These are phyloP conservation scores for Cyclostephanos tholiformis DNA, from an alignment of 108 stramenopile genomes.

Conservation along the genomic window DNA sequence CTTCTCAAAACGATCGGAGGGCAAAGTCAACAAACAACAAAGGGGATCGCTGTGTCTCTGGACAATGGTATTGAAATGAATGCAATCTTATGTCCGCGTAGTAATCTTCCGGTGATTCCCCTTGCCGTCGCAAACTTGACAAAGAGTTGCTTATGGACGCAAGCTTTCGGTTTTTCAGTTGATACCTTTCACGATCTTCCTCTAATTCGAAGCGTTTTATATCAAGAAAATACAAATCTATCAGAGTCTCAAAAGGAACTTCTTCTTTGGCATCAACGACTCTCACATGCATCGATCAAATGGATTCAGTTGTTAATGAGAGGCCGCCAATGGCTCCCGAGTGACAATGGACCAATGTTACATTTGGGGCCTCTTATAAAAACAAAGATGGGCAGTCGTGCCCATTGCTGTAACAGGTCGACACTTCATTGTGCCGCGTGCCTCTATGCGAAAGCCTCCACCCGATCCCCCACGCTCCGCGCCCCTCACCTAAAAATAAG, in stretches of 20 bases:
- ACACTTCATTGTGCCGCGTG: too few relatives aligned
- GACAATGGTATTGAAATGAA: neutral
- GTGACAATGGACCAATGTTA: neutral
- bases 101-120: neutral
- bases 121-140: neutral
- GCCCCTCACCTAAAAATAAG: neutral
- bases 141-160: neutral
- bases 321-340: neutral
- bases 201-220: too few relatives aligned
- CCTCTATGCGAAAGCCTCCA: too few relatives aligned
- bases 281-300: too few relatives aligned
- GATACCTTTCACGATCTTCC: neutral
- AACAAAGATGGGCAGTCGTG: neutral
- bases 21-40: neutral
- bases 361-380: neutral
- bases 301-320: neutral
- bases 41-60: neutral
- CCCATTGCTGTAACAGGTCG: neutral
- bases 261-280: constrained; percentile 4
- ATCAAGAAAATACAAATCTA: neutral
- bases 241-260: neutral
- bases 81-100: neutral
- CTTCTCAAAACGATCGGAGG: too few relatives aligned
- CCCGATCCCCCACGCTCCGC: neutral
- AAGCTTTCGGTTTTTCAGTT: neutral